Base-by-base conservation (phyloP, 208 protist species). In the Wallacemonas collosoma region DNA sequence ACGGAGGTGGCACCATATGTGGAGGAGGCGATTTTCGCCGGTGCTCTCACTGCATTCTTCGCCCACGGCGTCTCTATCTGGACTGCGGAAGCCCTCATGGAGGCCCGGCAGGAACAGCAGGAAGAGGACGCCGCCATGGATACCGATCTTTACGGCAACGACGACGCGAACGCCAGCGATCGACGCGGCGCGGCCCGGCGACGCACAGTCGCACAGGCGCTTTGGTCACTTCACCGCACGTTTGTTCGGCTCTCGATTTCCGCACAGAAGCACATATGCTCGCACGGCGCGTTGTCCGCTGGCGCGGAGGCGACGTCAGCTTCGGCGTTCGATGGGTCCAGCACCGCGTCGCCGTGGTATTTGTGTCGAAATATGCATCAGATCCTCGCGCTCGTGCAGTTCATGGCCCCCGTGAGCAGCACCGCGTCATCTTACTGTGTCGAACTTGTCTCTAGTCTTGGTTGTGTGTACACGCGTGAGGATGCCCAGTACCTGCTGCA, bases 51-150 rank as follows among this genome's bases (percentile, higher is more conserved):
- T 2, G 58, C 45, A 2, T 75, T 87, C 26, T 17, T 90, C 35
- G 75, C 72, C 1, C 70, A 82, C 61, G 85, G 85, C 45, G 71
- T 90, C 1, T 50, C 55, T n/a, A 6, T 45, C 45, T 56, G 55
- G 69, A 35, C 69, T 14, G 1, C 51, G 2, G 56, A 36, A 6
- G 56, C 56, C 14, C 56, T 62, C 66, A 54, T 12, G 38, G 77
- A 38, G 64, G 45, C 72, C 14, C 7, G 60, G 12, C 74, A 77
- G 26, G 76, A 72, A 2, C 54, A 77, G 15, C 54, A 76, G 39
- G 76, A 81, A 44, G 40, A 77, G 5, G 71, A 81, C 35, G 40
- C 63, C 9, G 76, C 71, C 36, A 66, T 66, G 39, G 65, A 41
- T 14, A 71, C 68, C 11, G 45, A 76, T 58, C 3, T 65, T 77